A percentile compares a stretch with the other conserved stretches of the same genome.
Evolutionary conservation across 768 basidiomycete species (phyloP).

Genomic region (Tulasnella sp.): DNA sequence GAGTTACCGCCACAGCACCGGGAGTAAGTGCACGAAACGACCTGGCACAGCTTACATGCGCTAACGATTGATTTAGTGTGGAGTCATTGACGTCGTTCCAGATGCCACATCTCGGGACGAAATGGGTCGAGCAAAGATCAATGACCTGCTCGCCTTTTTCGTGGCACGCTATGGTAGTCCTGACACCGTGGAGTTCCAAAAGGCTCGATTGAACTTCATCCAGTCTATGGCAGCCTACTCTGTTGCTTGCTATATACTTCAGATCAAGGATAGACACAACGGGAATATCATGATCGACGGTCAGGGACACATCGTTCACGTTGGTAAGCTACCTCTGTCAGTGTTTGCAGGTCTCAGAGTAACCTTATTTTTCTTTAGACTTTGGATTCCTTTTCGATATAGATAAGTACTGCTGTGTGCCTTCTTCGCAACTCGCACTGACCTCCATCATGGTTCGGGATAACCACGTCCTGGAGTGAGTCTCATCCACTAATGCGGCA

Average conservation of each 20-base stretch:
- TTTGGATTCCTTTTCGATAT: conserved; percentile 98
- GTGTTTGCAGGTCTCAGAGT: not conserved
- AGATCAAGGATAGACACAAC: conserved; percentile 98
- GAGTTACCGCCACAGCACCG: conserved; percentile 95
- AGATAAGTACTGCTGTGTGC: conserved; percentile 67
- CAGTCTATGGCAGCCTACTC: conserved; percentile 99
- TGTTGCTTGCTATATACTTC: conserved; percentile 94
- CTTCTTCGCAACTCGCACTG: not conserved
- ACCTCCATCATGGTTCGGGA: conserved; percentile 34
- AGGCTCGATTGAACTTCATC: conserved; percentile 92
- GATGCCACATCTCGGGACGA: conserved; percentile 98
- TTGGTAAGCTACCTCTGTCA: conserved; percentile 54
- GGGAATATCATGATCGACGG: conserved; percentile 99
- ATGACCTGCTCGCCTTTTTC: conserved; percentile 94
- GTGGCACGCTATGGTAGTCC: conserved; percentile 88
- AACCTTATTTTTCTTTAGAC: conserved; percentile 54
- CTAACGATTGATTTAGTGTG: conserved; percentile 62
- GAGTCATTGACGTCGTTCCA: conserved; percentile 97
- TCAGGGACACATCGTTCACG: conserved; percentile 94
- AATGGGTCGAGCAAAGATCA: conserved; percentile 98
- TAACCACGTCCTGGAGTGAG: conserved; percentile 71
- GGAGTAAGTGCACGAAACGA: conserved; percentile 62
- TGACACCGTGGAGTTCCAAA: conserved; percentile 88
- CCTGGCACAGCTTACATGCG: conserved; percentile 12
- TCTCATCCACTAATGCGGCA: conserved; percentile 9